Base-by-base conservation (phyloP, 495 filamentous ascomycete genomes). In the Penicillium canariense region DNA sequence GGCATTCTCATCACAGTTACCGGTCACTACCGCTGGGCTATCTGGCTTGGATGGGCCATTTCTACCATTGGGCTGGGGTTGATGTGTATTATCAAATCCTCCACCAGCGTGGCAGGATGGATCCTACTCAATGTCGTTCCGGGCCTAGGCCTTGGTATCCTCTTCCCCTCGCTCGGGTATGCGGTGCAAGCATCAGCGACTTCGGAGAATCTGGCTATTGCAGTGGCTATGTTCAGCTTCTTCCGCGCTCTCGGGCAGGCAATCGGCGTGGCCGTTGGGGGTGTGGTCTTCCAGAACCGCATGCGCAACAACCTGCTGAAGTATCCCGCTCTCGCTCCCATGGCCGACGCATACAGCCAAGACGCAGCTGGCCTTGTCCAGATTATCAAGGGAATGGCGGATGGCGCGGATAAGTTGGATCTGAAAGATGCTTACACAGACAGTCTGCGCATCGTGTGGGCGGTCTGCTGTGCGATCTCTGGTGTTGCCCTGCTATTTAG, bases 301-400 rank as follows among this genome's bases (percentile, higher is more conserved):
- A 79, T 87, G 70, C 68, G 69, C 18, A 36, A 46, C 1, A 79
- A 81, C 26, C 52, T 87, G 1, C 32, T 61, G 5, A 56, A 52
- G 10, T 74, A 81, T 18, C 61, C 75, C 2, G 65, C 61, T 4
- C 67, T 84, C 22, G 75, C 70, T 0, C 59, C 62, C 0, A 59
- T 70, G 46, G 84, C 83, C 4, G 68, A 52, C 11, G 63, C 67
- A 8, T 82, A 82, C 49, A 77, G 77, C 35, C 73, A 74, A 17
- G 81, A 88, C 68, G 81, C 84, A 0, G 79, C 83, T 1, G 76
- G 77, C 2, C 62, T 88, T 35, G 82, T 87, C 3, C 73, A 76
- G 48, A 62, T 85, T 10, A 83, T 88, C 54, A 77, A 83, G 59
- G 59, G 49, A 0, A 84, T 87, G 82, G 61, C 69, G 1, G 66